A percentile compares a stretch with the other conserved stretches of the same genome.
phyloP scores from a whole-genome alignment of 306 rosid species.

The Astragalus glycyphyllos region DNA sequence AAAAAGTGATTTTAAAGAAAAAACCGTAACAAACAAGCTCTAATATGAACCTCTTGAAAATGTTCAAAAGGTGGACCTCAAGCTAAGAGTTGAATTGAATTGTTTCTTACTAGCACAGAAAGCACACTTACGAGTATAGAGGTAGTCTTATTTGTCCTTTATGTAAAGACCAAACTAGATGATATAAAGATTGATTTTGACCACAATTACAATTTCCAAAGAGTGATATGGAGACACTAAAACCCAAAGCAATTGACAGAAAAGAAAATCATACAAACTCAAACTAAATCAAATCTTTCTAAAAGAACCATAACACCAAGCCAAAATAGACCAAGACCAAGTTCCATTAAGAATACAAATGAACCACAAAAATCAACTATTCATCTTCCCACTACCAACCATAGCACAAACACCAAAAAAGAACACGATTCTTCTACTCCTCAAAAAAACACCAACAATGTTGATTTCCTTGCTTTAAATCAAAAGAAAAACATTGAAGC shows the following conservation, averaged over 20 bases:
- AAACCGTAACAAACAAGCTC: too few species aligned
- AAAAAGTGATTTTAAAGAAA: too few species aligned
- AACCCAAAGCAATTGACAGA: slow-evolving; percentile 47
- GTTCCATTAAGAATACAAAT: slow-evolving; percentile 38
- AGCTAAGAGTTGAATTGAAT: too few species aligned
- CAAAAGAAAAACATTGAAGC: slow-evolving; percentile 45
- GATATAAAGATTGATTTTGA: slow-evolving; percentile 16
- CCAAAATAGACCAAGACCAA: slow-evolving; percentile 46
- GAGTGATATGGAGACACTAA: slow-evolving; percentile 47
- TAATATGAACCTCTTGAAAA: too few species aligned
- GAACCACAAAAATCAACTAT: slow-evolving; percentile 23
- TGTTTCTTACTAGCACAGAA: too few species aligned
- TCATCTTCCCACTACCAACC: too few species aligned
- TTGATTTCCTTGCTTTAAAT: slow-evolving; percentile 46
- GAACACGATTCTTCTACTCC: slow-evolving; percentile 9
- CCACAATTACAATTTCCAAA: slow-evolving; percentile 51
- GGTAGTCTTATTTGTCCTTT: too few species aligned
- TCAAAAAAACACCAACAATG: slow-evolving; percentile 43
- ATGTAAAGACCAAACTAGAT: neutral
- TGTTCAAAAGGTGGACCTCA: too few species aligned
- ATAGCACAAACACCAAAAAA: slow-evolving; percentile 25
- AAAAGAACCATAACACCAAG: slow-evolving; percentile 58
- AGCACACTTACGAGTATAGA: too few species aligned
- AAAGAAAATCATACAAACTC: slow-evolving; percentile 41
- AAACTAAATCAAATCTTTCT: slow-evolving; percentile 44